Base-by-base conservation (phyloP, 805 yeast genomes). In the Isabelozyma pseudorhagii region DNA sequence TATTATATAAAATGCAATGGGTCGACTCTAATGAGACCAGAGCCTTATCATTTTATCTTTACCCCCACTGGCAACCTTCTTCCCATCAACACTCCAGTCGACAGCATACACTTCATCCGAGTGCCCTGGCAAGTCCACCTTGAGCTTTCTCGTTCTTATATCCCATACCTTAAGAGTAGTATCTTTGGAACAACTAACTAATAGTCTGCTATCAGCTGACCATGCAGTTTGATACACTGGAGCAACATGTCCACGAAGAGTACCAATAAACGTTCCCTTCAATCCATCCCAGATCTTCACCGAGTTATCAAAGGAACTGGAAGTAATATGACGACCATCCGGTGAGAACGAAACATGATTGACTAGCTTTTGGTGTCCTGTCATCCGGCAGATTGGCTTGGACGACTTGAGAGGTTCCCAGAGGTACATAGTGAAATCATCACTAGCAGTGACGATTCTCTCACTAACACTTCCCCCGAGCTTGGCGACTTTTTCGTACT, bases 81-180 rank as follows among this genome's bases (percentile, higher is more conserved):
- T 81, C 43, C 99, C 99, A 65, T 94, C 99, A 49, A 87, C 83
- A 73, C 97, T 89, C 99, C 99, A 94, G 61, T 94, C 99, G 4
- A 94, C 97, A 0, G 97, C 96, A 64, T 82, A 94, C 0, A 94
- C 97, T 69, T 94, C 99, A 62, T 94, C 99, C 13, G 84, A 74
- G 64, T 94, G 99, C 1, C 99, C 99, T 0, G 99, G 99, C 50
- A 94, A 78, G 68, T 94, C 99, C 14, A 86, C 89, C 50, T 83
- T 80, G 49, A 94, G 73, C 63, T 93, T 93, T 54, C 86, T 79
- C 3, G 97, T 88, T 60, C 88, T 81, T 18, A 93, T 84, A 63
- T 93, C 97, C 98, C 98, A 93, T 2, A 93, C 96, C 67, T 93
- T 93, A 62, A 93, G 77, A 1, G 98, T 93, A 1, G 98, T 92